These are phyloP conservation scores for Theileria parva DNA, from an alignment of 169 alveolate species.

Conservation along the genomic window DNA sequence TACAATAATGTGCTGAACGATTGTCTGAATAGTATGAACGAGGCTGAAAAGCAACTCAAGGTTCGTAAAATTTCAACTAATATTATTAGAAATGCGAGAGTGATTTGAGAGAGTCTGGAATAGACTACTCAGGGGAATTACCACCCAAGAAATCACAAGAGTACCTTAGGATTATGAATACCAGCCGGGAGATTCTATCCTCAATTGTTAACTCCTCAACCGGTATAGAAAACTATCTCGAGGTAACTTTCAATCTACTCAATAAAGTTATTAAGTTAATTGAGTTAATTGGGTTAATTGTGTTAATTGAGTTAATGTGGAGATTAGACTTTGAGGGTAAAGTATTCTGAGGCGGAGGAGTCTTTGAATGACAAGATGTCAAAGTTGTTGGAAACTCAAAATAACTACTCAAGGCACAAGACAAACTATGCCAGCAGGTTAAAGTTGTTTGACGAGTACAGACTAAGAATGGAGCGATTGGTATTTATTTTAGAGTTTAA, in stretches of 20 bases:
- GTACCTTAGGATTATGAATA: conserved; percentile 33
- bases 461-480: conserved; percentile 29
- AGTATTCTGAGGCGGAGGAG: conserved; percentile 28
- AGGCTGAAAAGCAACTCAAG: conserved; percentile 5
- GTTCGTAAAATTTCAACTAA: conserved; percentile 2
- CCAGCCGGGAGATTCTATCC: conserved; percentile 45
- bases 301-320: neutral
- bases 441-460: conserved; percentile 44
- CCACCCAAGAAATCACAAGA: conserved; percentile 57
- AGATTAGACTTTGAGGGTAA: conserved; percentile 12
- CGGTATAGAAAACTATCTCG: conserved; percentile 38
- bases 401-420: conserved; percentile 45
- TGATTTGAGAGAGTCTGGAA: conserved; percentile 49
- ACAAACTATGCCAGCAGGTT: conserved; percentile 50
- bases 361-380: conserved; percentile 40
- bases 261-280: too few relatives aligned
- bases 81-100: conserved; percentile 20
- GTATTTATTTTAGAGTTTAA: neutral
- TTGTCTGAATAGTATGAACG: conserved; percentile 33
- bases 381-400: conserved; percentile 44
- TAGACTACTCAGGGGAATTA: conserved; percentile 35
- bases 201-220: conserved; percentile 41
- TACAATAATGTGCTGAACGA: conserved; percentile 33
- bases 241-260: neutral
- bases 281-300: too few relatives aligned